Conservation (phyloP, 768 basidiomycete genomes). For the Boletus coccyginus region DNA sequence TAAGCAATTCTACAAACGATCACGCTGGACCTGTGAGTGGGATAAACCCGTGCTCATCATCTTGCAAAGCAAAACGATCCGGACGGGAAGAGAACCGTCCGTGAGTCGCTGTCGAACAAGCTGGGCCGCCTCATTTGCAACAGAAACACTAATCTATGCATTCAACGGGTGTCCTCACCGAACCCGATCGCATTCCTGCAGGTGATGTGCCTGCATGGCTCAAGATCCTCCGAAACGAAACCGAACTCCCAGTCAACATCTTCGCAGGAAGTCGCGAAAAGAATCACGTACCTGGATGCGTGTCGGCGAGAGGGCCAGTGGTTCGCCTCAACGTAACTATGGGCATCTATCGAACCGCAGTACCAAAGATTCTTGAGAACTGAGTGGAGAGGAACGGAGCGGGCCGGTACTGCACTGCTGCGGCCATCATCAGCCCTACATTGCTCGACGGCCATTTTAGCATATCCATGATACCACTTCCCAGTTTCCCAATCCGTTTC, state of each 20-base stretch:
- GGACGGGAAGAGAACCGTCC: conserved; percentile 65
- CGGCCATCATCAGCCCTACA: too few species aligned
- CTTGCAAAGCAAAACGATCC: conserved; percentile 61
- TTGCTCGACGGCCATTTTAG: too few species aligned
- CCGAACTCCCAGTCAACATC: conserved; percentile 28
- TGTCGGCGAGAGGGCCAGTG: conserved; percentile 54
- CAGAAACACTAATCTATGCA: neutral
- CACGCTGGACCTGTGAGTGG: too few species aligned
- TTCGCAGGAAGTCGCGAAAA: conserved; percentile 13
- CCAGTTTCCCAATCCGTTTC: too few species aligned
- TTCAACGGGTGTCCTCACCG: conserved; percentile 47
- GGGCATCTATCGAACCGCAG: conserved; percentile 49
- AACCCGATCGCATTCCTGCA: conserved; percentile 55
- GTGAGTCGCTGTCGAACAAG: conserved; percentile 47
- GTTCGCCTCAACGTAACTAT: conserved; percentile 52
- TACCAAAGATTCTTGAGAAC: conserved; percentile 58
- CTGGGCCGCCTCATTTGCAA: conserved; percentile 43
- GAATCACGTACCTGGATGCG: conserved; percentile 53
- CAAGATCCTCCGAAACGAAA: conserved; percentile 52
- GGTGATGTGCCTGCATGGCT: conserved; percentile 47
- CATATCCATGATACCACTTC: too few species aligned
- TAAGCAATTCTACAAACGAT: too few species aligned
- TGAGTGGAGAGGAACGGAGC: conserved; percentile 44
- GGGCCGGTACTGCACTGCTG: too few species aligned
- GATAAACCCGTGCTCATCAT: too few species aligned